Evolutionary conservation across 768 basidiomycete genomes (phyloP), one percentile per base, ranked within the genome.

Genomic region (Calocybe indica): DNA sequence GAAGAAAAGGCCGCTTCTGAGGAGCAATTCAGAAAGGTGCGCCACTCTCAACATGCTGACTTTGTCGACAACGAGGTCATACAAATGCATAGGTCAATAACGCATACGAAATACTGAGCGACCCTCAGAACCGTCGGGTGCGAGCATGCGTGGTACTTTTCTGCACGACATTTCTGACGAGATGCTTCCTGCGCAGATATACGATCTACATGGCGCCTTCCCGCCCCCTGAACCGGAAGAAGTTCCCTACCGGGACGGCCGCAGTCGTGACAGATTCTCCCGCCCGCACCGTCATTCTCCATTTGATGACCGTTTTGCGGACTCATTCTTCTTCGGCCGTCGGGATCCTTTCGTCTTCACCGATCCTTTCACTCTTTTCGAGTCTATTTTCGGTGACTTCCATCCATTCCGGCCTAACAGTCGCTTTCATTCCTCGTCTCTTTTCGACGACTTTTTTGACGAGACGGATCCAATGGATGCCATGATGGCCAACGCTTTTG

Each of bases 301-400:
- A 55, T 29, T 56, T 61, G 40, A 61, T 41, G 22, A 30, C 42
- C 42, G 7, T 64, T 66, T 73, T 63, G 52, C 63, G 28, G 65
- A 72, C 35, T 70, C 75, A 3, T 73, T 76, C 58, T 74, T 70
- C 58, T 55, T 58, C 36, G 58, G 55, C 42, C 60, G 51, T 45
- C 57, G 57, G 39, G 56, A 59, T 31, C 48, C 60, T 9, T 70
- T 69, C 51, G 55, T 57, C 9, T 78, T 76, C 54, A 83, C 80
- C 1, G 86, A 90, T 59, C 88, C 88, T 1, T 89, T 88, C 59
- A 67, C 74, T 14, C 66, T 91, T 33, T 91, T 91, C 64, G 73
- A 88, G 52, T 72, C 78, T 3, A 79, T 88, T 47, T 89, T 91
- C 50, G 76, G 79, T 13, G 69, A 79, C 56, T 45, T 71, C 10